Base-by-base conservation (phyloP, 75 land plant species). In the Cupressus sempervirens region DNA sequence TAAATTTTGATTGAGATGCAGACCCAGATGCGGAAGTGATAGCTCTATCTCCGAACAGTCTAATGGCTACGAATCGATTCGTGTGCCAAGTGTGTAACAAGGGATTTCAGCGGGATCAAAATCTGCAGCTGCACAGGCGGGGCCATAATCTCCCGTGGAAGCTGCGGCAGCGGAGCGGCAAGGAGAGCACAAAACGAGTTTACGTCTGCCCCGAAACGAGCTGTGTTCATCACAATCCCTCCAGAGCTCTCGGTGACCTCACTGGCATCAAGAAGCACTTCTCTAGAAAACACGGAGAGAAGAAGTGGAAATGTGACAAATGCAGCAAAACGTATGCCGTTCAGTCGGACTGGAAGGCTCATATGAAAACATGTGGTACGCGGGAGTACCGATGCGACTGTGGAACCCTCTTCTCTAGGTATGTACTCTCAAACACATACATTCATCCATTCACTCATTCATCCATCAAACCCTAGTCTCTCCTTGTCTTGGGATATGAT, bases 221-320 rank as follows among this genome's bases (percentile, higher is more conserved):
- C 80, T 93, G 94, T 87, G 91, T 93, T 73, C 94, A 93, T 88
- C 94, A 93, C 86, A 89, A 93, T 84, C 91, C 94, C 32, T 68
- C 93, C 43, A 87, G 94, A 62, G 94, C 94, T 36, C 91, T 93
- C 74, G 94, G 94, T 36, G 94, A 93, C 88, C 89, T 93, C 85
- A 93, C 94, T 15, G 94, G 94, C 12, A 93, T 93, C 72, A 93
- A 93, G 89, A 93, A 93, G 82, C 93, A 93, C 85, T 93, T 89
- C 84, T 93, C 88, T 76, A 70, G 94, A 45, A 93, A 93, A 88
- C 94, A 93, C 62, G 94, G 94, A 32, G 94, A 93, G 86, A 93
- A 93, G 90, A 93, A 93, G 83, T 93, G 93, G 93, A 93, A 93
- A 86, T 93, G 94, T 82, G 94, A 93, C 65, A 93, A 91, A 88